phyloP scores from a whole-genome alignment of 208 protist genomes.

The Leishmania arabica region DNA sequence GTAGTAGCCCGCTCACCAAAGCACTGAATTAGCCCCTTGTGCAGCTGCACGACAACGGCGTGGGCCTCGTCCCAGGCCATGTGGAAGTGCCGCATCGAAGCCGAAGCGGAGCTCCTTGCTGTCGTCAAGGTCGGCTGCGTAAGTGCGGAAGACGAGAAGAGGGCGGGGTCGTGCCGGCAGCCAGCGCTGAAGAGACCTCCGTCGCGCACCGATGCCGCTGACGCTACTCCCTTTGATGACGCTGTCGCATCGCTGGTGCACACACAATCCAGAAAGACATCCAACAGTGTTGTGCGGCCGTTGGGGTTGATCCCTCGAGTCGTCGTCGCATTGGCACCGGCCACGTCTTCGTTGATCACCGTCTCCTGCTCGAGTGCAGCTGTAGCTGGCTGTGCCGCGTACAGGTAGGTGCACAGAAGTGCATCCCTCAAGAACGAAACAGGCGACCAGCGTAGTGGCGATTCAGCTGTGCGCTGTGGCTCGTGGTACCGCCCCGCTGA shows the following conservation, averaged over 20 bases:
- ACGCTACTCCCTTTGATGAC: background rate
- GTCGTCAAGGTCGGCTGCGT: background rate
- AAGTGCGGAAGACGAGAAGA: background rate
- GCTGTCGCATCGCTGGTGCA: background rate
- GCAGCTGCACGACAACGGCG: constrained; percentile 9
- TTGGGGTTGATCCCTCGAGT: background rate
- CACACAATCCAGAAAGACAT: background rate
- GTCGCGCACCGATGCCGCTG: background rate
- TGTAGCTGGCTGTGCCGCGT: background rate
- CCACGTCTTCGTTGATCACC: background rate
- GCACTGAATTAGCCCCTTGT: constrained; percentile 10
- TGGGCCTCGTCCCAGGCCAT: constrained; percentile 11
- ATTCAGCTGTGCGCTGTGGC: background rate
- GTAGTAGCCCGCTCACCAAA: background rate
- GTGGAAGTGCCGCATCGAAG: constrained; percentile 1
- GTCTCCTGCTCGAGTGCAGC: background rate
- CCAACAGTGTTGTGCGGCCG: constrained; percentile 3
- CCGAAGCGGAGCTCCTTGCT: background rate
- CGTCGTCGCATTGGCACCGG: background rate
- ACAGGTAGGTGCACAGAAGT: constrained; percentile 12
- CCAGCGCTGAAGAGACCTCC: background rate
- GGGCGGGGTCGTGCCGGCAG: background rate
- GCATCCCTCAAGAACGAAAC: constrained; percentile 32
- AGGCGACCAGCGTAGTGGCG: constrained; percentile 28
- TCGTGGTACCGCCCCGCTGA: background rate